Percentiles rank a stretch among this genome's conserved stretches.
These are phyloP conservation scores for Cutaneotrichosporon spelunceum DNA, from an alignment of 1,284 basidiomycete species.

Conservation along the genomic window DNA sequence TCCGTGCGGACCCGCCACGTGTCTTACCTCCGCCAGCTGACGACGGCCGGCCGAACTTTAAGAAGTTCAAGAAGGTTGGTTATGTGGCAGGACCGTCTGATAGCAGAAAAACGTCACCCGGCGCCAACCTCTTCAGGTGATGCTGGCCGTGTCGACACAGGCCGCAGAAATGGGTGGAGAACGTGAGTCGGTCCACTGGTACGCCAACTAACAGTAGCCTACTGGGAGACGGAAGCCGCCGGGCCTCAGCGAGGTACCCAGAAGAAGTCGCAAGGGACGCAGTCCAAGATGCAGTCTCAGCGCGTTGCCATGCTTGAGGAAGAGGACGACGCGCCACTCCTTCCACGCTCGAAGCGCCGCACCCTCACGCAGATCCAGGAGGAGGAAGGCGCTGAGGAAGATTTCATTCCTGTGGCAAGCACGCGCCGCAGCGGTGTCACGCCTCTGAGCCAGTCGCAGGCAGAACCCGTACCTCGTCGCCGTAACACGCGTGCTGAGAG, in stretches of 20 bases:
- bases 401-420: conserved; percentile 15
- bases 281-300: conserved; percentile 1
- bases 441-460: conserved; percentile 16
- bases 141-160: conserved; percentile 35
- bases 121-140: conserved; percentile 36
- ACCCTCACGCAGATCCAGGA: conserved; percentile 21
- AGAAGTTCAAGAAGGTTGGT: conserved; percentile 77
- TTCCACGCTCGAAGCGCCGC: conserved; percentile 26
- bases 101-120: conserved; percentile 43
- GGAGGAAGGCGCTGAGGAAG: conserved; percentile 33
- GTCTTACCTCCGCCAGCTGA: conserved; percentile 39
- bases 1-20: conserved; percentile 53
- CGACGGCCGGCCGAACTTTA: conserved; percentile 69
- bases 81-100: conserved; percentile 1
- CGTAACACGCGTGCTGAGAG: conserved; percentile 32
- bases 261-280: conserved; percentile 11
- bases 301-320: conserved; percentile 22
- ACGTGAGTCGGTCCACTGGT: conserved; percentile 32
- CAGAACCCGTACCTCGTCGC: conserved; percentile 12
- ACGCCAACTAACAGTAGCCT: conserved; percentile 29
- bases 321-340: conserved; percentile 37
- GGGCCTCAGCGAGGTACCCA: conserved; percentile 5
- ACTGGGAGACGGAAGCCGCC: conserved; percentile 37
- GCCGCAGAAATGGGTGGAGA: conserved; percentile 43
- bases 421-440: conserved; percentile 16